Evolutionary conservation across 1,139 yeast species (phyloP).

Genomic region (Saccharomyces pastorianus): DNA sequence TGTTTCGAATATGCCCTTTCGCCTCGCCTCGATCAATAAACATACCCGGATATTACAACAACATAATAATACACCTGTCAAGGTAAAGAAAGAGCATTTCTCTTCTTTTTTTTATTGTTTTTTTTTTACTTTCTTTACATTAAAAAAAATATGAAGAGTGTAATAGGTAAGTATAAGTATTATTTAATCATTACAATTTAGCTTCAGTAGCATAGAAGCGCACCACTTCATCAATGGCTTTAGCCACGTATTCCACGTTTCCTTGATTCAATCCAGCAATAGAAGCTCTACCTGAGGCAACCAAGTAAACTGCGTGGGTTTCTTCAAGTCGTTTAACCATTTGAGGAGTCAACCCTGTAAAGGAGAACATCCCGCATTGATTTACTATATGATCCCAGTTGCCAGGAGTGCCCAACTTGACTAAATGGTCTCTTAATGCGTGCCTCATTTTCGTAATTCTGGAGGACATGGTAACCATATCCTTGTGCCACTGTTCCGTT

Average conservation of each 20-base stretch:
- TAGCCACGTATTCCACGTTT: constrained; percentile 74
- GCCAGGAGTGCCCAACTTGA: constrained; percentile 68
- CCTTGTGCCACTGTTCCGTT: constrained; percentile 74
- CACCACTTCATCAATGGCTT: constrained; percentile 75
- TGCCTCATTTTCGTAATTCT: constrained; percentile 75
- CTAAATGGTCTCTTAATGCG: constrained; percentile 53
- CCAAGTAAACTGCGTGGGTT: constrained; percentile 72
- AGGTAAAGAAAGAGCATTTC: background rate
- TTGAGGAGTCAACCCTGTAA: constrained; percentile 72
- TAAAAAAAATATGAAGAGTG: background rate
- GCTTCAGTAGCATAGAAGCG: constrained; percentile 33
- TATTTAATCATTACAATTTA: constrained; percentile 5
- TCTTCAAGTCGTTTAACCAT: constrained; percentile 75
- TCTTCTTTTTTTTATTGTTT: background rate
- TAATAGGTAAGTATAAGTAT: background rate
- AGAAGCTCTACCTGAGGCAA: constrained; percentile 82
- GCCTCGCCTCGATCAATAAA: background rate
- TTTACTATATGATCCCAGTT: constrained; percentile 87
- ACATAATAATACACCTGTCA: background rate
- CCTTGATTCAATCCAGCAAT: constrained; percentile 85
- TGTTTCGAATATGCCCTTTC: background rate
- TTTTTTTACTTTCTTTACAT: background rate
- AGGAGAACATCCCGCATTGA: constrained; percentile 96
- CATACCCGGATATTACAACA: background rate
- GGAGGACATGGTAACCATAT: constrained; percentile 80